Conservation (phyloP, 352 stramenopile genomes). For the Elongisporangium prolatum region DNA sequence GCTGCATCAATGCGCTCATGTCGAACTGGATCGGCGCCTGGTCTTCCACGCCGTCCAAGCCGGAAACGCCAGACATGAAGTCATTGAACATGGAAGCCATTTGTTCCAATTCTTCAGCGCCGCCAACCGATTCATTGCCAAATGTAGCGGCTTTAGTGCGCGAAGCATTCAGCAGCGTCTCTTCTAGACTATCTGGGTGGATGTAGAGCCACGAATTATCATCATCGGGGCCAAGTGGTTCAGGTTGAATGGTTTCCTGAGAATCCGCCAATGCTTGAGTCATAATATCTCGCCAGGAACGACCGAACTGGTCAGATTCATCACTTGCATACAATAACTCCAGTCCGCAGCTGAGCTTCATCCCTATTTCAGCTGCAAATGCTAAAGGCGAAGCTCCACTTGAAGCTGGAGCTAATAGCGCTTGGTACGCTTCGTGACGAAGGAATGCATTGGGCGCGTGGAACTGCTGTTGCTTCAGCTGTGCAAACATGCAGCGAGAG, state of each 20-base stretch:
- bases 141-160: constrained; percentile 12
- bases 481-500: constrained; percentile 78
- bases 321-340: constrained; percentile 61
- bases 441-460: constrained; percentile 59
- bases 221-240: constrained; percentile 31
- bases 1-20: constrained; percentile 60
- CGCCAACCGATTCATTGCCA: constrained; percentile 12
- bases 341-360: constrained; percentile 74
- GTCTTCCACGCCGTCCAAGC: constrained; percentile 63
- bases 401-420: background rate
- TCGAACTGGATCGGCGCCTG: constrained; percentile 56
- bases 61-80: constrained; percentile 60
- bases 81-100: constrained; percentile 75
- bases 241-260: background rate
- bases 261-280: constrained; percentile 18
- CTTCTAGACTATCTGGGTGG: constrained; percentile 68
- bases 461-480: constrained; percentile 79
- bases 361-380: constrained; percentile 51
- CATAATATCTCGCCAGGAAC: constrained; percentile 31
- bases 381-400: constrained; percentile 9
- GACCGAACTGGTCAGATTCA: constrained; percentile 35
- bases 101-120: constrained; percentile 56
- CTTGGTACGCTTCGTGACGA: background rate
- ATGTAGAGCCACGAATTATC: constrained; percentile 80
- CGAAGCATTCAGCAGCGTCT: constrained; percentile 31